Percentiles rank a stretch among this genome's conserved stretches.
These are phyloP conservation scores for Cercospora citrullina DNA, from an alignment of 2,329 filamentous ascomycete genomes.

Conservation along the genomic window DNA sequence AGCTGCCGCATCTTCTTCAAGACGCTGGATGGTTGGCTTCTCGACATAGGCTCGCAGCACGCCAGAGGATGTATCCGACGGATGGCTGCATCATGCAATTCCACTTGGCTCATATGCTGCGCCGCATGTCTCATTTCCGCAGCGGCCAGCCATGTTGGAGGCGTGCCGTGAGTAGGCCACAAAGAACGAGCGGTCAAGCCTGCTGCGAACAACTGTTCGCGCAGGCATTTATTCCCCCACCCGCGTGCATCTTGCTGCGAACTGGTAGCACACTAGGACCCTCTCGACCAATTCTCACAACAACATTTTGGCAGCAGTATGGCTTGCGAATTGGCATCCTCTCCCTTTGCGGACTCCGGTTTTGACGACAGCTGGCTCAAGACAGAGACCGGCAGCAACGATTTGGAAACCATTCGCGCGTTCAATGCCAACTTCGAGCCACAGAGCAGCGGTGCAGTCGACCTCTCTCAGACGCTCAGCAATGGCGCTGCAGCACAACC, in stretches of 20 bases:
- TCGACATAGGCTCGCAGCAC: conserved; percentile 19
- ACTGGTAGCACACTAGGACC: conserved; percentile 22
- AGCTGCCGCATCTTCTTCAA: neutral
- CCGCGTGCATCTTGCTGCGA: conserved; percentile 17
- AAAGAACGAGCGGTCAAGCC: conserved; percentile 25
- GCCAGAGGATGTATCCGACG: conserved; percentile 10
- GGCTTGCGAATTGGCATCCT: conserved; percentile 23
- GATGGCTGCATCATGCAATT: conserved; percentile 17
- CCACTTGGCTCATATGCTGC: conserved; percentile 4
- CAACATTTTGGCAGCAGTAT: conserved; percentile 15
- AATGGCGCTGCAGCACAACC: conserved; percentile 15
- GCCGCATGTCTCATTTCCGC: conserved; percentile 27
- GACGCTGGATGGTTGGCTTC: conserved; percentile 3
- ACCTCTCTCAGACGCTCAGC: conserved; percentile 21
- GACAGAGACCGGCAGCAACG: conserved; percentile 9
- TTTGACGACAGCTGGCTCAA: conserved; percentile 22
- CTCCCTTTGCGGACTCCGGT: conserved; percentile 23
- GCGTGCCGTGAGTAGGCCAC: conserved; percentile 8
- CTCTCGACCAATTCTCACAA: conserved; percentile 4
- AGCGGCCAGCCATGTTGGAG: conserved; percentile 12
- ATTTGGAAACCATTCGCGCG: conserved; percentile 21
- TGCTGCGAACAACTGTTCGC: conserved; percentile 32
- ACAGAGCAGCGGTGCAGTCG: conserved; percentile 13
- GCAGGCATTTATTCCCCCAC: conserved; percentile 17
- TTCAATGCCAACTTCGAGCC: conserved; percentile 26